Conservation (phyloP, 345 rosid genomes). For the Populus euphratica region DNA sequence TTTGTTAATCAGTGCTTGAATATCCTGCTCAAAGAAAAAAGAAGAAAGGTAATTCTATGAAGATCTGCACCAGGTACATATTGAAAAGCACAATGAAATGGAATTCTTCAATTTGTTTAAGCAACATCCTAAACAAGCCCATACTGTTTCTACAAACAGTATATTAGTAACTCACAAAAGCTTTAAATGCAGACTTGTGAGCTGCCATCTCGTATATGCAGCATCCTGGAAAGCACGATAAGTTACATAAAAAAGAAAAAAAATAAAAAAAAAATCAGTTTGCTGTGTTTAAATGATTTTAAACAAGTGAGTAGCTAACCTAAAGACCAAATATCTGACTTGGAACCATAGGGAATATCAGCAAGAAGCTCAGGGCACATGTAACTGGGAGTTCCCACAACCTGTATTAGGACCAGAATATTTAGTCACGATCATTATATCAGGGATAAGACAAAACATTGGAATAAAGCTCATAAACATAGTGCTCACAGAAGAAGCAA, state of each 20-base stretch:
- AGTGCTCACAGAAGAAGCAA: conserved; percentile 83
- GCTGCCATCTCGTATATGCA: conserved; percentile 96
- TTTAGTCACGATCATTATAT: not conserved
- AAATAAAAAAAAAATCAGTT: not conserved
- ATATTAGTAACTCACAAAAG: conserved; percentile 60
- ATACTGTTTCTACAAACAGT: not conserved
- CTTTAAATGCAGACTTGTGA: conserved; percentile 92
- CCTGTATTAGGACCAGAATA: conserved; percentile 36
- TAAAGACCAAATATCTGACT: conserved; percentile 94
- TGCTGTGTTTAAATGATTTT: not conserved
- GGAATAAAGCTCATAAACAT: conserved; percentile 9
- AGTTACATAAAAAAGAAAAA: not conserved
- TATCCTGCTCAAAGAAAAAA: conserved; percentile 54
- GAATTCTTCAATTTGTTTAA: not conserved
- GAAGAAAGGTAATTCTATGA: not conserved
- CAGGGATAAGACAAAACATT: conserved; percentile 3
- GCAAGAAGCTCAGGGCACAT: conserved; percentile 99
- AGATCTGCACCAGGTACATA: not conserved
- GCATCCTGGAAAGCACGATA: conserved; percentile 62
- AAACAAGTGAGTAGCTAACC: conserved; percentile 37
- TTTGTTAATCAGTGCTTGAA: conserved; percentile 95
- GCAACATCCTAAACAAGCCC: not conserved
- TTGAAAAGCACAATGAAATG: not conserved
- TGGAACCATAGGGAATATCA: conserved; percentile 95
- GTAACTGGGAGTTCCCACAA: conserved; percentile 99